Conservation (phyloP, 495 filamentous ascomycete genomes). For the Aspergillus leporis region DNA sequence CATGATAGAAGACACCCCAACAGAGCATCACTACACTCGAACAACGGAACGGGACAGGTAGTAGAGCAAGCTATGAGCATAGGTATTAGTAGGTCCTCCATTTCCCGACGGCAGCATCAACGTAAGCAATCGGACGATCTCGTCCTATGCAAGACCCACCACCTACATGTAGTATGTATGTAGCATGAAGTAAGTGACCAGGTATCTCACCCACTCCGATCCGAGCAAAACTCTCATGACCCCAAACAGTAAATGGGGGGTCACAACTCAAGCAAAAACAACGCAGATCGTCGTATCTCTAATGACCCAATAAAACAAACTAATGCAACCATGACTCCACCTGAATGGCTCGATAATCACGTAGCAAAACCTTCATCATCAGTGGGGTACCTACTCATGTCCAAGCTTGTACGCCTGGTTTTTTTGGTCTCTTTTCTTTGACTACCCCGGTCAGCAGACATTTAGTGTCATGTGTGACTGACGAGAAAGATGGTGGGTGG, state of each 20-base stretch:
- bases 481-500: neutral
- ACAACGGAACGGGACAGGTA: neutral
- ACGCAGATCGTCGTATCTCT: neutral
- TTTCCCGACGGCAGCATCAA: too few species aligned
- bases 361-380: neutral
- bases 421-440: neutral
- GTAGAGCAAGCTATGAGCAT: neutral
- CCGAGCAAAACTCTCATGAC: neutral
- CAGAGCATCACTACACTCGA: neutral
- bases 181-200: too few species aligned
- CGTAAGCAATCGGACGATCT: too few species aligned
- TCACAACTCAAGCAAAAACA: neutral
- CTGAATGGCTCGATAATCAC: neutral
- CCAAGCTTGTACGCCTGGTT: neutral
- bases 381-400: neutral
- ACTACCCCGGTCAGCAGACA: neutral
- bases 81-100: too few species aligned
- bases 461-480: neutral
- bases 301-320: conserved; percentile 1
- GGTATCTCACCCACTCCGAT: neutral
- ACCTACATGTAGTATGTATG: too few species aligned
- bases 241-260: neutral
- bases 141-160: too few species aligned
- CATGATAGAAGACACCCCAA: neutral
- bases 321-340: neutral